These are phyloP conservation scores for Lipomyces starkeyi DNA, from an alignment of 805 yeast species.

Conservation along the genomic window DNA sequence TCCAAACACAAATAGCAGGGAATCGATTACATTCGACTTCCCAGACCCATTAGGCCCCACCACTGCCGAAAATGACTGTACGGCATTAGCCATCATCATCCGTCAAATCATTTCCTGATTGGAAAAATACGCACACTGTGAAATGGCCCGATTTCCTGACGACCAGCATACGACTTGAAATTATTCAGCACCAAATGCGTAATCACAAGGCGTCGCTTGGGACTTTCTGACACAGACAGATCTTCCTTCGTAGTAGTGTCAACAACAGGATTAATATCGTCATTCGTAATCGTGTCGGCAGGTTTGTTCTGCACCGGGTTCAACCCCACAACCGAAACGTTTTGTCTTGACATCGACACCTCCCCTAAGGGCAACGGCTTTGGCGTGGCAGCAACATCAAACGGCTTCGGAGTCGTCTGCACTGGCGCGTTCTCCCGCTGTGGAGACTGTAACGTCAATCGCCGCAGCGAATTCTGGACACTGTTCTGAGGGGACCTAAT, in stretches of 20 bases:
- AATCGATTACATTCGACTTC: slow-evolving; percentile 95
- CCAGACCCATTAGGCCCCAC: slow-evolving; percentile 99
- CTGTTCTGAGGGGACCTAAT: background rate
- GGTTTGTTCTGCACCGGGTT: background rate
- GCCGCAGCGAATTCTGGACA: slow-evolving; percentile 9
- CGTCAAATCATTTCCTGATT: background rate
- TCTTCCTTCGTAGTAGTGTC: background rate
- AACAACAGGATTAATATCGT: background rate
- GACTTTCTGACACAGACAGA: slow-evolving; percentile 13
- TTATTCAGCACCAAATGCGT: slow-evolving; percentile 74
- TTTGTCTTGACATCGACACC: slow-evolving; percentile 5
- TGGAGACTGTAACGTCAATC: slow-evolving; percentile 13
- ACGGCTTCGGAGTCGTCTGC: background rate
- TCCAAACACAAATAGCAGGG: slow-evolving; percentile 95
- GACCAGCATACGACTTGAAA: slow-evolving; percentile 95
- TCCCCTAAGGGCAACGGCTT: slow-evolving; percentile 9
- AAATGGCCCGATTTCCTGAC: slow-evolving; percentile 92
- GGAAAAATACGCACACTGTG: slow-evolving; percentile 51
- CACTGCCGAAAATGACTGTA: slow-evolving; percentile 87
- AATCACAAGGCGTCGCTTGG: slow-evolving; percentile 67
- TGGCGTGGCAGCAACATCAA: background rate
- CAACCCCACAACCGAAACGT: slow-evolving; percentile 6
- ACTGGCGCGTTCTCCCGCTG: background rate
- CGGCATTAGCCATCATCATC: background rate
- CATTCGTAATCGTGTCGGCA: background rate